Conservation (phyloP, 345 rosid species). For the Punica granatum region DNA sequence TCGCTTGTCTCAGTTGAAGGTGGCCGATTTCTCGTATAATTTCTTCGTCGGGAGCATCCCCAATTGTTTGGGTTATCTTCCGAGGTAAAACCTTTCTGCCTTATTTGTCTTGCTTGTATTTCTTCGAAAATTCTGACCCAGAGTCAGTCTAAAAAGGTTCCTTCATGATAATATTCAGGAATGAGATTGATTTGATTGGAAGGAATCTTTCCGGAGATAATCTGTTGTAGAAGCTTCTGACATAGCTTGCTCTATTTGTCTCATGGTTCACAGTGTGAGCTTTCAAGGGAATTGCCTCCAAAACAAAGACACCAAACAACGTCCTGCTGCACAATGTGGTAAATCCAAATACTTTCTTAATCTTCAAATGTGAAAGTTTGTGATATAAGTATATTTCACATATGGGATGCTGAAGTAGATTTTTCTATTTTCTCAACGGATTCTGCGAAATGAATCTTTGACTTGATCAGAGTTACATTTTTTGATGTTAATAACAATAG, state of each 20-base stretch:
- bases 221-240: background rate
- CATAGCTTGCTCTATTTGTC: background rate
- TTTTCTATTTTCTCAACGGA: background rate
- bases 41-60: conserved; percentile 82
- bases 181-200: background rate
- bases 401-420: background rate
- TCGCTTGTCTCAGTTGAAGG: conserved; percentile 58
- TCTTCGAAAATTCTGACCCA: background rate
- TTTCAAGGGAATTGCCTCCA: conserved; percentile 91
- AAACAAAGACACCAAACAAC: conserved; percentile 55
- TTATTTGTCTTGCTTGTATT: conserved; percentile 8
- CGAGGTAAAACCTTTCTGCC: conserved; percentile 36
- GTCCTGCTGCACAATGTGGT: conserved; percentile 66
- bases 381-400: background rate
- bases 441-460: background rate
- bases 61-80: conserved; percentile 68
- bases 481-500: background rate
- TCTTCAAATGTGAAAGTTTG: background rate
- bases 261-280: conserved; percentile 43
- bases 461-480: background rate
- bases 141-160: background rate
- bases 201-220: background rate
- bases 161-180: background rate
- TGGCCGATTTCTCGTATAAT: conserved; percentile 81
- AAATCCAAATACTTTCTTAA: conserved; percentile 10